Evolutionary conservation across 2,329 filamentous ascomycete genomes (phyloP).

Genomic region (Hirsutella rhossiliensis): DNA sequence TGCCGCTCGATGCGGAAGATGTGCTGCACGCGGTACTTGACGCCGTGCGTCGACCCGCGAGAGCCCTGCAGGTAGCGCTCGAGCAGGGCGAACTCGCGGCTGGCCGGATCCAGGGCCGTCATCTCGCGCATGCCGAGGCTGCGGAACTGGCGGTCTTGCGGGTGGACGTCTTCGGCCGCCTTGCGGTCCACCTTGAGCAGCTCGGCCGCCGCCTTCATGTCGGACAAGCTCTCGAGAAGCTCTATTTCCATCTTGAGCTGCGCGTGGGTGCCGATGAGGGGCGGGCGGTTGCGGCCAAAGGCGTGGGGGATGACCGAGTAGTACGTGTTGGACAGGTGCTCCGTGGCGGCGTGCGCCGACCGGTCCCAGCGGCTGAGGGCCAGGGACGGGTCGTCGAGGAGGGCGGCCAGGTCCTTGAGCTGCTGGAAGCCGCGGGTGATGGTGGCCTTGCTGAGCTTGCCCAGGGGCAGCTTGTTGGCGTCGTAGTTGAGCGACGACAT

Average conservation of each 20-base stretch:
- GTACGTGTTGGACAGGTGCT: slow-evolving; percentile 62
- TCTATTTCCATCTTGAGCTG: slow-evolving; percentile 66
- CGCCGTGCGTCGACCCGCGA: slow-evolving; percentile 52
- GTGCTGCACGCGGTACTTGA: slow-evolving; percentile 50
- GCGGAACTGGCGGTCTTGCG: slow-evolving; percentile 60
- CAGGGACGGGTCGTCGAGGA: slow-evolving; percentile 43
- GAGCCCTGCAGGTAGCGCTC: slow-evolving; percentile 55
- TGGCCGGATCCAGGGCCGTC: slow-evolving; percentile 48
- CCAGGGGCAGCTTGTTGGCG: slow-evolving; percentile 65
- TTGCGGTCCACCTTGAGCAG: slow-evolving; percentile 58
- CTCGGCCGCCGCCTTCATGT: slow-evolving; percentile 72
- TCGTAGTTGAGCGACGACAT: slow-evolving; percentile 62
- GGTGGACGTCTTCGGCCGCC: slow-evolving; percentile 41
- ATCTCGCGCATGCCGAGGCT: slow-evolving; percentile 66
- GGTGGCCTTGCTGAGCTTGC: slow-evolving; percentile 71
- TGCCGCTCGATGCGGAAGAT: slow-evolving; percentile 75
- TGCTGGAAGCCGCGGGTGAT: slow-evolving; percentile 64
- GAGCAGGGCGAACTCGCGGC: slow-evolving; percentile 53
- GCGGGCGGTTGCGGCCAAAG: slow-evolving; percentile 64
- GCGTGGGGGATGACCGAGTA: slow-evolving; percentile 74
- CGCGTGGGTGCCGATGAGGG: slow-evolving; percentile 44
- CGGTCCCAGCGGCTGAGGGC: slow-evolving; percentile 31
- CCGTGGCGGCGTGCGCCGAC: slow-evolving; percentile 29
- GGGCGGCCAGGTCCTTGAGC: slow-evolving; percentile 60
- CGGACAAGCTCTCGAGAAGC: slow-evolving; percentile 66